Percentiles rank a stretch among this genome's conserved stretches.
These are phyloP conservation scores for Diaporthe nobilis DNA, from an alignment of 2,329 filamentous ascomycete species.

Conservation along the genomic window DNA sequence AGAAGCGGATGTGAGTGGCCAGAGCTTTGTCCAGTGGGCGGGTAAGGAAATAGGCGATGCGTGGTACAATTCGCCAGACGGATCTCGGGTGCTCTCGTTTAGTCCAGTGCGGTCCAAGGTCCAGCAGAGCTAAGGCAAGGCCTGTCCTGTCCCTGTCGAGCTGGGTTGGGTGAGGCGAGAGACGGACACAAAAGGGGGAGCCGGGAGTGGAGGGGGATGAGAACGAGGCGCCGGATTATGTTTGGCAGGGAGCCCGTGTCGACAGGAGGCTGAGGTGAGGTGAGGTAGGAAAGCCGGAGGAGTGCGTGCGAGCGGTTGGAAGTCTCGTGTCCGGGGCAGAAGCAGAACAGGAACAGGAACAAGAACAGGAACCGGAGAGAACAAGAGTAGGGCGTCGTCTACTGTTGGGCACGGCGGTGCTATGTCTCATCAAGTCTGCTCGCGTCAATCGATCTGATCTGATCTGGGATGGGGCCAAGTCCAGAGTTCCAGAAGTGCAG, in stretches of 20 bases:
- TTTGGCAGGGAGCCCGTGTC: conserved; percentile 1
- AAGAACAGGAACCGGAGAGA: neutral
- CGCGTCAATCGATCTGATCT: conserved; percentile 8
- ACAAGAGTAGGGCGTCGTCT: neutral
- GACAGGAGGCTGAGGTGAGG: neutral
- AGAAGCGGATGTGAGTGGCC: conserved; percentile 55
- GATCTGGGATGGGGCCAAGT: conserved; percentile 18
- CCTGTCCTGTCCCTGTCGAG: conserved; percentile 6
- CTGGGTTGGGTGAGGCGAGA: conserved; percentile 18
- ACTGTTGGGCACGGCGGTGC: neutral
- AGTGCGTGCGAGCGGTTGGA: neutral
- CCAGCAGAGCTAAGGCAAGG: neutral
- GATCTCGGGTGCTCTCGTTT: conserved; percentile 40
- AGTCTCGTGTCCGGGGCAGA: neutral
- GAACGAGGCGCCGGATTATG: neutral
- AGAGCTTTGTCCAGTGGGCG: conserved; percentile 51
- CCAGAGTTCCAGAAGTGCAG: conserved; percentile 17
- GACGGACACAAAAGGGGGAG: neutral
- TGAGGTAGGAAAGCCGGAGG: neutral
- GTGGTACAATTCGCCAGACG: conserved; percentile 54
- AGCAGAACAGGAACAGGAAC: neutral
- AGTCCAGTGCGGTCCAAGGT: conserved; percentile 2
- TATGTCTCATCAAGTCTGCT: conserved; percentile 10
- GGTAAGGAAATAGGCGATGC: conserved; percentile 50
- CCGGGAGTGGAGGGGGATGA: neutral